Percentiles rank a stretch among this genome's conserved stretches.
phyloP scores from a whole-genome alignment of 192 early-diverging fungal genomes.

The Martensiomyces pterosporus region DNA sequence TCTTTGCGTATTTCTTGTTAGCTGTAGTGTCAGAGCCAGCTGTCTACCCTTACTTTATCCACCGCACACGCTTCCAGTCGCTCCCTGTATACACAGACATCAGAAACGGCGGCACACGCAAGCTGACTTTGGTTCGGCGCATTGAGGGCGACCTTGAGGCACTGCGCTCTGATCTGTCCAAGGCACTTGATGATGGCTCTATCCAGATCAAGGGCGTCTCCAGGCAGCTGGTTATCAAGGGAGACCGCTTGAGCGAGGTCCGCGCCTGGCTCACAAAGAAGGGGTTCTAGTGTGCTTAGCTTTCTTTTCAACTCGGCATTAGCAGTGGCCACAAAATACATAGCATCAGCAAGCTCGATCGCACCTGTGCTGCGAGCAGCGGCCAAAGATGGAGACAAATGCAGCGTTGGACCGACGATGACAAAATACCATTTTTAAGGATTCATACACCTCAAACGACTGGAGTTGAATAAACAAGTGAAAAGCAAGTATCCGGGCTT shows the following conservation, averaged over 20 bases:
- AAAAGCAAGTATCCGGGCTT: too few relatives aligned
- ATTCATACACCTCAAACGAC: slow-evolving; percentile 6
- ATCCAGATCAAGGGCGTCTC: slow-evolving; percentile 41
- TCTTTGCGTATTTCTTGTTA: too few relatives aligned
- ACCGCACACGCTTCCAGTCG: slow-evolving; percentile 56
- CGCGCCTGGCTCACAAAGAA: slow-evolving; percentile 54
- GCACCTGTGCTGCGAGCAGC: too few relatives aligned
- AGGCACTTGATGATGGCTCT: slow-evolving; percentile 14
- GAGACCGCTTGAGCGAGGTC: slow-evolving; percentile 45
- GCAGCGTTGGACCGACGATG: too few relatives aligned
- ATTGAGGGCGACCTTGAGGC: slow-evolving; percentile 66
- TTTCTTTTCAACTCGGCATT: too few relatives aligned
- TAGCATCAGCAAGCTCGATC: too few relatives aligned
- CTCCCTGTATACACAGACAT: slow-evolving; percentile 71
- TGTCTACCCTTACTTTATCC: slow-evolving; percentile 57
- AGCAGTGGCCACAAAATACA: too few relatives aligned
- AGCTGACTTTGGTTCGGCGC: slow-evolving; percentile 63
- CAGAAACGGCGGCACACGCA: slow-evolving; percentile 62
- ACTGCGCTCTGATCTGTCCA: slow-evolving; percentile 21
- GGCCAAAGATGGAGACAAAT: too few relatives aligned
- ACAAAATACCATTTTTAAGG: slow-evolving; percentile 13
- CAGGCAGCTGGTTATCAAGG: slow-evolving; percentile 57
- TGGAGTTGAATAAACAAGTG: slow-evolving; percentile 27
- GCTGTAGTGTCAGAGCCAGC: neutral
- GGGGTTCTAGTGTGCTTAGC: slow-evolving; percentile 47